Conservation (phyloP, 768 basidiomycete species). For the Postia placenta region DNA sequence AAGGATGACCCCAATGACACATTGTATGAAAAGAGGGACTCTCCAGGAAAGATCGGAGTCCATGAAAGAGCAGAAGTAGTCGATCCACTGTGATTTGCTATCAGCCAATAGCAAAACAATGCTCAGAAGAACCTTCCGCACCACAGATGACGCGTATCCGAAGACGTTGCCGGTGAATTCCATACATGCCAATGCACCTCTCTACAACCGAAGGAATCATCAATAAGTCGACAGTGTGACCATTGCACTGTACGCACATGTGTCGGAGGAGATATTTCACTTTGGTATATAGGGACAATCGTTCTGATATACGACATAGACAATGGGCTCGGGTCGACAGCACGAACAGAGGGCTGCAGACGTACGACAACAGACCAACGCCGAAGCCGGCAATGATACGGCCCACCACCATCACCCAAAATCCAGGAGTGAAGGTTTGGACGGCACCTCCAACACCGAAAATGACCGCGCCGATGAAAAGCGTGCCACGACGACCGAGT, state of each 20-base stretch:
- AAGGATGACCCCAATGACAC: conserved; percentile 77
- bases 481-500: conserved; percentile 78
- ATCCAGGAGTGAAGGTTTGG: conserved; percentile 80
- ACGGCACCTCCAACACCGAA: conserved; percentile 85
- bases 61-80: conserved; percentile 89
- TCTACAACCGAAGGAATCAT: conserved; percentile 36
- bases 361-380: conserved; percentile 83
- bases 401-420: conserved; percentile 76
- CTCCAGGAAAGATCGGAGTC: conserved; percentile 88
- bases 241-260: conserved; percentile 43
- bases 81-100: conserved; percentile 62
- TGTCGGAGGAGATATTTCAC: conserved; percentile 90
- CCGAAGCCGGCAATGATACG: conserved; percentile 83
- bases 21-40: conserved; percentile 83
- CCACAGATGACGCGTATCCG: conserved; percentile 87
- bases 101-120: not conserved
- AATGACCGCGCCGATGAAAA: conserved; percentile 75
- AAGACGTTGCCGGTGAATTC: conserved; percentile 92
- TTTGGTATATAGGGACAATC: conserved; percentile 94
- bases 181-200: conserved; percentile 90
- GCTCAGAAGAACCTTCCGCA: conserved; percentile 32
- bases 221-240: not conserved
- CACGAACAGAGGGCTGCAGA: conserved; percentile 11
- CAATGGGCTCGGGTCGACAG: not conserved
- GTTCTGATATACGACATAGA: conserved; percentile 42